phyloP scores from a whole-genome alignment of 257 asterid species.

The Solanum bulbocastanum region DNA sequence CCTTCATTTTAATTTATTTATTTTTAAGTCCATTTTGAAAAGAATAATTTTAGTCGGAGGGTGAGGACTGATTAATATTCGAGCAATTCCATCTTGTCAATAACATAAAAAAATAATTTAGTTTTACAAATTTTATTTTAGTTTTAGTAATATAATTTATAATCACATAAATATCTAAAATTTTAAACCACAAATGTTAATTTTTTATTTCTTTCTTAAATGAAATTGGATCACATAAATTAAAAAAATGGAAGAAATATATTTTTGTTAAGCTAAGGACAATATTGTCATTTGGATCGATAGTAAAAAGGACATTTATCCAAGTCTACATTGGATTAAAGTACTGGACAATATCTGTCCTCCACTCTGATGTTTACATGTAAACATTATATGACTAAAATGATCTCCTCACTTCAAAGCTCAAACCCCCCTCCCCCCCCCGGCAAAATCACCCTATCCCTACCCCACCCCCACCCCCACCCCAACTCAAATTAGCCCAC shows the following conservation, averaged over 20 bases:
- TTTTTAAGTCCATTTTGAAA: too few species aligned
- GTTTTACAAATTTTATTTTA: too few species aligned
- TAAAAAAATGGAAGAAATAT: background rate
- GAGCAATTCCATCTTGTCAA: too few species aligned
- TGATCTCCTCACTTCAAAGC: background rate
- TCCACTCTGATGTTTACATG: constrained; percentile 34
- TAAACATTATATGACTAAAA: constrained; percentile 28
- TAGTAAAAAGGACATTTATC: background rate
- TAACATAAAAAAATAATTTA: too few species aligned
- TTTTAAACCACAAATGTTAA: background rate
- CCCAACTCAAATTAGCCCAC: background rate
- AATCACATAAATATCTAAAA: too few species aligned
- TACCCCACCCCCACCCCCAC: background rate
- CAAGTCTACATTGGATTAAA: background rate
- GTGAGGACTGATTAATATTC: too few species aligned
- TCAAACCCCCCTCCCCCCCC: background rate
- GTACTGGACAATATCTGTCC: constrained; percentile 52
- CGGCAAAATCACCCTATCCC: background rate
- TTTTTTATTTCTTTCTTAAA: background rate
- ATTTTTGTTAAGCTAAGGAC: background rate
- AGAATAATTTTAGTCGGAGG: too few species aligned
- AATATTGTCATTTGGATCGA: constrained; percentile 21
- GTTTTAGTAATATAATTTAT: too few species aligned
- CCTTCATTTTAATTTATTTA: too few species aligned
- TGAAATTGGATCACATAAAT: background rate